These are phyloP conservation scores for Cordyceps cicadae DNA, from an alignment of 2,329 filamentous ascomycete species.

Conservation along the genomic window DNA sequence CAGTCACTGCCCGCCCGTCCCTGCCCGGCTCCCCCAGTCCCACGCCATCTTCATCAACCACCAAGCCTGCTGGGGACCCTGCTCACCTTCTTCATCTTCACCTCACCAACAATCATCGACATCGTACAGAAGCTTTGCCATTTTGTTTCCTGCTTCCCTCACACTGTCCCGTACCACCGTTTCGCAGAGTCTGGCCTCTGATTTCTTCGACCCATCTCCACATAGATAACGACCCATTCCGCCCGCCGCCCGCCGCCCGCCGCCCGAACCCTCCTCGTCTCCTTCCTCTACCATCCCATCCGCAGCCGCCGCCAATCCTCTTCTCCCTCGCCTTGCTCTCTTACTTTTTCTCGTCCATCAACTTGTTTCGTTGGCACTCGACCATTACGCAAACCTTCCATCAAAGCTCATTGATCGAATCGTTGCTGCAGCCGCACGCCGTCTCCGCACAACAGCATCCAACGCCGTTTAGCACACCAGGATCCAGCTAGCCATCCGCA, in stretches of 20 bases:
- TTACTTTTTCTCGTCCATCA: not conserved
- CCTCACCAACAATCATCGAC: not conserved
- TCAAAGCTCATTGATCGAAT: not conserved
- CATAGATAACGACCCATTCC: conserved; percentile 1
- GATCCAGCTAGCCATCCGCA: not conserved
- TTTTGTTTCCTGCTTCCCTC: not conserved
- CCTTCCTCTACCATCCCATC: not conserved
- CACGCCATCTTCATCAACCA: not conserved
- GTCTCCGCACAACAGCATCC: not conserved
- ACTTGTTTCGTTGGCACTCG: not conserved
- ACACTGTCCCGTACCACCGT: not conserved
- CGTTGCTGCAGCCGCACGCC: not conserved
- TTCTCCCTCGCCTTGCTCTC: not conserved
- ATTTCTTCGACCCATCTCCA: not conserved
- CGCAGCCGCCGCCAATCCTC: not conserved
- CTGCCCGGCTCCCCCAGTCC: conserved; percentile 10
- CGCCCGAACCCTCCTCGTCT: not conserved
- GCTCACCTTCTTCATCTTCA: conserved; percentile 1
- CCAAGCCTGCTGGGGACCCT: not conserved
- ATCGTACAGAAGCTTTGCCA: not conserved
- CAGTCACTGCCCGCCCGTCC: too few relatives aligned
- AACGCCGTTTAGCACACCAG: not conserved
- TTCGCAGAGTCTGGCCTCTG: not conserved
- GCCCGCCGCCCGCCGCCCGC: not conserved
- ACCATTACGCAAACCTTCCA: not conserved